Conservation (phyloP, 2,329 filamentous ascomycete species). For the Fusarium temperatum region DNA sequence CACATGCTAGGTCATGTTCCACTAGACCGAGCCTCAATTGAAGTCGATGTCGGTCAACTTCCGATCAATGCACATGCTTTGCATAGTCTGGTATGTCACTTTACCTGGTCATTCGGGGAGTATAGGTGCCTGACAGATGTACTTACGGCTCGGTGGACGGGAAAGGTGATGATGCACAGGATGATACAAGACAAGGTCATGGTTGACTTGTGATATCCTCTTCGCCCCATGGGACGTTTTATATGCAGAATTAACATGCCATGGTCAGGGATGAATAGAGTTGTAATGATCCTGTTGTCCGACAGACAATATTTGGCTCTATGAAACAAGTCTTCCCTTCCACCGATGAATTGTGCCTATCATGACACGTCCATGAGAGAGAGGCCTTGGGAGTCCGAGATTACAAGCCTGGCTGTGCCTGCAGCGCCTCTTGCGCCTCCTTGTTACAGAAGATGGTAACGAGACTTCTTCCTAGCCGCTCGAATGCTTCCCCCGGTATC, state of each 20-base stretch:
- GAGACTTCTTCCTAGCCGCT: neutral
- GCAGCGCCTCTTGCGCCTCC: neutral
- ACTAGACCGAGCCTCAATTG: constrained; percentile 5
- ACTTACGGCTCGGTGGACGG: neutral
- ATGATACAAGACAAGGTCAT: constrained; percentile 2
- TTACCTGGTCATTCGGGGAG: neutral
- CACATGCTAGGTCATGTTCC: constrained; percentile 4
- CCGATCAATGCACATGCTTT: constrained; percentile 2
- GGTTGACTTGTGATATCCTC: neutral
- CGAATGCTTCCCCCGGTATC: neutral
- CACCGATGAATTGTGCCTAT: constrained; percentile 1
- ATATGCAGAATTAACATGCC: neutral
- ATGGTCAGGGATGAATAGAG: neutral
- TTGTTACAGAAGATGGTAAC: neutral
- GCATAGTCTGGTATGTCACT: neutral
- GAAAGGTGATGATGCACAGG: constrained; percentile 1
- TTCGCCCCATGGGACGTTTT: neutral
- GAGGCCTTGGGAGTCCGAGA: neutral
- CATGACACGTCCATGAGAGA: neutral
- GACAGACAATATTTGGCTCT: neutral
- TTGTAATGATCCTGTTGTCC: constrained; percentile 11
- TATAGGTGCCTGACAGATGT: neutral
- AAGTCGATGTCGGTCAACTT: constrained; percentile 18
- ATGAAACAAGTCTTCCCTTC: constrained; percentile 13
- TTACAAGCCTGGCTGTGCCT: neutral